Evolutionary conservation across 306 rosid species (phyloP).

Genomic region (Vigna hirtella): DNA sequence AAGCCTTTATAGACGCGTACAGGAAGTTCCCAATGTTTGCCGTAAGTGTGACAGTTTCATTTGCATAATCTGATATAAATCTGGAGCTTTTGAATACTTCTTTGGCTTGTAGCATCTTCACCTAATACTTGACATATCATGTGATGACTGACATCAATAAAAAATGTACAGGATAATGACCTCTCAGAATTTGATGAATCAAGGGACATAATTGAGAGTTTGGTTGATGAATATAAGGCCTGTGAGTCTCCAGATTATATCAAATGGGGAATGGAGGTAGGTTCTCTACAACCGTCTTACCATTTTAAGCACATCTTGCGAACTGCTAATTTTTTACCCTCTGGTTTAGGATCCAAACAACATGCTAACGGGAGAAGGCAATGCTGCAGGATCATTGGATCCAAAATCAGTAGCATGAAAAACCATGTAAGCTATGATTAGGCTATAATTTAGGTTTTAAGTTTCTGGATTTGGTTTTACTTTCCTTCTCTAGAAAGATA

Average conservation of each 20-base stretch:
- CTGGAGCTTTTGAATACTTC: constrained; percentile 35
- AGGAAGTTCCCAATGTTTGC: constrained; percentile 99
- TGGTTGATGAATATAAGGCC: constrained; percentile 97
- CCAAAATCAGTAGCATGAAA: constrained; percentile 68
- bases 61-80: constrained; percentile 23
- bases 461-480: constrained; percentile 39
- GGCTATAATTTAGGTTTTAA: constrained; percentile 18
- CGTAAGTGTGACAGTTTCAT: constrained; percentile 61
- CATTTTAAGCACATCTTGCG: constrained; percentile 31
- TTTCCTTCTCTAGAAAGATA: constrained; percentile 30
- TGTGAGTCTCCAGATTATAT: constrained; percentile 99
- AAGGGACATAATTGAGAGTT: constrained; percentile 91
- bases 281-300: constrained; percentile 39
- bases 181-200: constrained; percentile 99
- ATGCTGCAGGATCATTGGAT: constrained; percentile 77
- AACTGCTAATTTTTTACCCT: constrained; percentile 34
- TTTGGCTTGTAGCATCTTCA: constrained; percentile 32
- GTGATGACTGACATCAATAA: constrained; percentile 26
- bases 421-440: constrained; percentile 49
- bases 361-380: constrained; percentile 84
- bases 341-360: constrained; percentile 78
- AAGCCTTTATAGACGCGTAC: constrained; percentile 96
- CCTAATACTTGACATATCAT: constrained; percentile 39
- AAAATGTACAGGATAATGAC: constrained; percentile 88
- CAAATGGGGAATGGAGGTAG: constrained; percentile 99